These are phyloP conservation scores for Polytrichum formosum DNA, from an alignment of 225 moss, liverwort and hornwort species.

Conservation along the genomic window DNA sequence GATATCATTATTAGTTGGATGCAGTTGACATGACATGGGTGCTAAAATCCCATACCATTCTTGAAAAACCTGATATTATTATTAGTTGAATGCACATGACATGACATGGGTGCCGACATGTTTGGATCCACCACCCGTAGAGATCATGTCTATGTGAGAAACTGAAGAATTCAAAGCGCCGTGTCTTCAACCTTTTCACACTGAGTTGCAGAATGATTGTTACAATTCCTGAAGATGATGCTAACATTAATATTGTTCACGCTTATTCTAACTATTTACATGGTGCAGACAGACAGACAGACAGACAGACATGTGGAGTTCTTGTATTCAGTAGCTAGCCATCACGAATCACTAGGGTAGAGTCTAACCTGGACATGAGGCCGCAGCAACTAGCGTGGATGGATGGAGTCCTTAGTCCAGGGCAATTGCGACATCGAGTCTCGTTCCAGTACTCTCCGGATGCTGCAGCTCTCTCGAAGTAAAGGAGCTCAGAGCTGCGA, in stretches of 20 bases:
- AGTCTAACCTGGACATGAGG: not conserved
- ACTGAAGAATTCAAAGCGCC: no score
- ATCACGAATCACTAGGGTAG: no score
- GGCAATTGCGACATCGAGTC: not conserved
- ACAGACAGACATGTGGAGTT: no score
- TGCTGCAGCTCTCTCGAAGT: not conserved
- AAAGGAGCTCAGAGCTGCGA: slow-evolving; percentile 3
- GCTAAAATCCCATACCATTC: no score
- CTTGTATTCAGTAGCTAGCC: no score
- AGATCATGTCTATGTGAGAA: no score
- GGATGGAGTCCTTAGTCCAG: not conserved
- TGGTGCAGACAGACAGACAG: no score
- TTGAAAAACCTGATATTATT: not conserved
- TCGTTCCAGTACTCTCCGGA: not conserved
- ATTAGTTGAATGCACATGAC: not conserved
- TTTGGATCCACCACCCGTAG: not conserved
- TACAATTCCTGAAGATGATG: not conserved
- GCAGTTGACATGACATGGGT: not conserved
- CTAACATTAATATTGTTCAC: not conserved
- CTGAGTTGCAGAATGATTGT: no score
- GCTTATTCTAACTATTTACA: not conserved
- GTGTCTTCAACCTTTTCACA: no score
- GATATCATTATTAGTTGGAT: not conserved
- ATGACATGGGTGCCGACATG: not conserved
- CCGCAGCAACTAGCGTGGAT: not conserved